Percentiles rank a stretch among this genome's conserved stretches.
phyloP scores from a whole-genome alignment of 371 early-diverging fungal genomes.

The Caulochytrium protostelioides region DNA sequence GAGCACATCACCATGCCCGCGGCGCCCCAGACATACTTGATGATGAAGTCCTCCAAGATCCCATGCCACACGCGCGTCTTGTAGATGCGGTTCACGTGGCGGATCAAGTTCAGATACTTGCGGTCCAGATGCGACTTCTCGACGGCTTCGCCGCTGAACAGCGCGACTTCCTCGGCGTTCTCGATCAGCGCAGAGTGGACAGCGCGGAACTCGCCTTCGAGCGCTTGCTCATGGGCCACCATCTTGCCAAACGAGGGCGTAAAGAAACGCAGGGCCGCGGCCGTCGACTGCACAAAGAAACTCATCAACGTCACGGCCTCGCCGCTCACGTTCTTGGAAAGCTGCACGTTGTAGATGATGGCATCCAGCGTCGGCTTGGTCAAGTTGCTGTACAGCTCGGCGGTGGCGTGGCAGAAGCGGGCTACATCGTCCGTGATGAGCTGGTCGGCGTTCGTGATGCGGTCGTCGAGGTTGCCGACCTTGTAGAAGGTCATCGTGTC shows the following conservation, averaged over 20 bases:
- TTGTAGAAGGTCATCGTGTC: constrained; percentile 62
- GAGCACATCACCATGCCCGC: constrained; percentile 41
- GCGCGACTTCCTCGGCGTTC: constrained; percentile 73
- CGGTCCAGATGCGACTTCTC: constrained; percentile 50
- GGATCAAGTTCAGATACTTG: constrained; percentile 39
- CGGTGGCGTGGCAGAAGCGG: constrained; percentile 46
- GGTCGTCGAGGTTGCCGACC: constrained; percentile 52
- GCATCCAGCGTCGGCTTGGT: constrained; percentile 69
- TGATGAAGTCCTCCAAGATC: constrained; percentile 76
- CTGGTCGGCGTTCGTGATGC: constrained; percentile 71
- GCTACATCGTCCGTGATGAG: constrained; percentile 66
- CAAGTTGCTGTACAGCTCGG: constrained; percentile 50
- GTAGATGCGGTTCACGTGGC: constrained; percentile 59
- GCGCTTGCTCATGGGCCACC: constrained; percentile 55
- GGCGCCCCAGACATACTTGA: constrained; percentile 38
- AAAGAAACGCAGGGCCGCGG: constrained; percentile 41
- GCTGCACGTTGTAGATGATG: constrained; percentile 60
- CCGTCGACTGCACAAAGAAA: constrained; percentile 46
- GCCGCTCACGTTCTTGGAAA: constrained; percentile 51
- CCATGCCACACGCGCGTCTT: constrained; percentile 57
- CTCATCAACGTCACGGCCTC: constrained; percentile 42
- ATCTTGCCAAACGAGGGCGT: constrained; percentile 69
- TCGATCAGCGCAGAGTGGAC: constrained; percentile 65
- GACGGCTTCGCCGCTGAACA: constrained; percentile 51
- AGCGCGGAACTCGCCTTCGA: constrained; percentile 71